Percentiles rank a stretch among this genome's conserved stretches.
phyloP scores from a whole-genome alignment of 768 basidiomycete species.

The Boletus sp. region DNA sequence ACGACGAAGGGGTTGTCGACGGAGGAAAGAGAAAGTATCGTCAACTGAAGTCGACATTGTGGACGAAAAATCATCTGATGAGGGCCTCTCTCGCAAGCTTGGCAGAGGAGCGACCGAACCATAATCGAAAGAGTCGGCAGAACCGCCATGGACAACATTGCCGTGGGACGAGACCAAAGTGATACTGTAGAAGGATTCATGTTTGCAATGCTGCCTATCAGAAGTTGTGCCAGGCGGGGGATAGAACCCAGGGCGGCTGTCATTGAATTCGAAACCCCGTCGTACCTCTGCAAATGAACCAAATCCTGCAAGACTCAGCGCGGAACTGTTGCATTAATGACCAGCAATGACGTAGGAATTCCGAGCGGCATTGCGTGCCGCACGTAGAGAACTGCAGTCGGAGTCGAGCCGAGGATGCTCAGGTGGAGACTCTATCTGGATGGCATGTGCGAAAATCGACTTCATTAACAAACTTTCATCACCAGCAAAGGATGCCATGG shows the following conservation, averaged over 20 bases:
- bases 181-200: constrained; percentile 67
- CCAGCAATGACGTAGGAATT: constrained; percentile 13
- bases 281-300: constrained; percentile 75
- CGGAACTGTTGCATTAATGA: constrained; percentile 43
- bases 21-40: constrained; percentile 69
- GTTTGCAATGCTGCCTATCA: constrained; percentile 41
- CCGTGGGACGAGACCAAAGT: constrained; percentile 81
- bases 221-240: constrained; percentile 44
- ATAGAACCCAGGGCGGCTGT: constrained; percentile 62
- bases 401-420: constrained; percentile 41
- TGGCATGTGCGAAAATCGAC: constrained; percentile 51
- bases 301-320: constrained; percentile 64
- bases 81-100: constrained; percentile 51
- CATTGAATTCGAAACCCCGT: constrained; percentile 71
- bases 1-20: constrained; percentile 36
- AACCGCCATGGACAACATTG: constrained; percentile 57
- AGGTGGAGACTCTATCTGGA: constrained; percentile 34
- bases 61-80: constrained; percentile 56
- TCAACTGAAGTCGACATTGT: constrained; percentile 55
- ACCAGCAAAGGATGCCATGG: constrained; percentile 40
- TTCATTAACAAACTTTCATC: constrained; percentile 53
- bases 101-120: constrained; percentile 37
- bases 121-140: constrained; percentile 73
- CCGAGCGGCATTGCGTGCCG: constrained; percentile 20
- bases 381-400: constrained; percentile 39